These are phyloP conservation scores for Barnettozyma sp. DNA, from an alignment of 805 yeast genomes.

Conservation along the genomic window DNA sequence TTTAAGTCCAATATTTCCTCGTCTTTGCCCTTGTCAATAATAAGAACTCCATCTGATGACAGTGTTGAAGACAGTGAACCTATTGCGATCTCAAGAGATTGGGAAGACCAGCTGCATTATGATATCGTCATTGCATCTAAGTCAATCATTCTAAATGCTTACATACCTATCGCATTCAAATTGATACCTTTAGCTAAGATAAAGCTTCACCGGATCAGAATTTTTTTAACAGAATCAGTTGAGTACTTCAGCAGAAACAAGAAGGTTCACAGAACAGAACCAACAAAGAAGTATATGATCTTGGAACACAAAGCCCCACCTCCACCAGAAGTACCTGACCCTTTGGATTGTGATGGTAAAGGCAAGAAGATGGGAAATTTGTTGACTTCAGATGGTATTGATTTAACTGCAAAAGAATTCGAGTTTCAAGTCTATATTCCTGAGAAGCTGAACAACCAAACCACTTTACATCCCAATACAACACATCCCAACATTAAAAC, in stretches of 20 bases:
- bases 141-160: conserved; percentile 75
- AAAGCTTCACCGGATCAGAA: conserved; percentile 75
- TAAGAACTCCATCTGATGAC: conserved; percentile 70
- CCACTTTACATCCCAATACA: conserved; percentile 77
- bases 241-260: conserved; percentile 85
- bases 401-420: conserved; percentile 66
- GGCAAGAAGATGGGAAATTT: conserved; percentile 36
- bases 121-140: conserved; percentile 90
- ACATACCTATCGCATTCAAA: conserved; percentile 76
- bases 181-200: conserved; percentile 83
- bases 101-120: conserved; percentile 90
- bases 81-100: conserved; percentile 78
- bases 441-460: conserved; percentile 47
- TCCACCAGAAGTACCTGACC: conserved; percentile 28
- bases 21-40: conserved; percentile 52
- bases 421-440: conserved; percentile 88
- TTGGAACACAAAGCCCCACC: conserved; percentile 70
- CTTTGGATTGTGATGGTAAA: conserved; percentile 31
- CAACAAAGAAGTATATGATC: conserved; percentile 70
- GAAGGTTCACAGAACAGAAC: conserved; percentile 89
- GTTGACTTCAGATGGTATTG: conserved; percentile 35
- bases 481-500: conserved; percentile 72
- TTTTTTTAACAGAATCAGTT: conserved; percentile 80
- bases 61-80: conserved; percentile 90
- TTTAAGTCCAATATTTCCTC: conserved; percentile 74